phyloP scores from a whole-genome alignment of 140 eudicot species.

The Anethum foeniculum region DNA sequence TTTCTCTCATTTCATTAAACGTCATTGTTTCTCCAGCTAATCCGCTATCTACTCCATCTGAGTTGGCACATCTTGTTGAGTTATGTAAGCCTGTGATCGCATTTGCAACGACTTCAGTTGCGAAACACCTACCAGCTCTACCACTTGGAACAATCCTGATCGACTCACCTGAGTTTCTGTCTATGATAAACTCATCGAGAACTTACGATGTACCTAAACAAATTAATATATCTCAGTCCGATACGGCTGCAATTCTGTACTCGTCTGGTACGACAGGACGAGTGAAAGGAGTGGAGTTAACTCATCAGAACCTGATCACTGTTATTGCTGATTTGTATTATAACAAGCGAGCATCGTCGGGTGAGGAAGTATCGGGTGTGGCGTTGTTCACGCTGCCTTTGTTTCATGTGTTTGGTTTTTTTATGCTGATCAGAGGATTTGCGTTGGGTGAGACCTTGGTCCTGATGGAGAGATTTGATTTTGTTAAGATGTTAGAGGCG shows the following conservation, averaged over 20 bases:
- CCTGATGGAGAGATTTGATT: constrained; percentile 69
- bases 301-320: constrained; percentile 66
- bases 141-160: constrained; percentile 28
- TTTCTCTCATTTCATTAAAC: constrained; percentile 54
- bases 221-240: constrained; percentile 31
- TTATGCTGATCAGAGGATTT: constrained; percentile 56
- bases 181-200: constrained; percentile 22
- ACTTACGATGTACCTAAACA: not conserved
- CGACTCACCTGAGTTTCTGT: constrained; percentile 52
- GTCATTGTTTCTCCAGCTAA: constrained; percentile 69
- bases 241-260: constrained; percentile 67
- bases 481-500: constrained; percentile 64
- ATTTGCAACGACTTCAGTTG: constrained; percentile 31
- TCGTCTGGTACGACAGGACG: constrained; percentile 94
- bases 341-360: not conserved
- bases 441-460: constrained; percentile 62
- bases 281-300: constrained; percentile 73
- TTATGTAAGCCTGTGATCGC: constrained; percentile 47
- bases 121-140: constrained; percentile 20
- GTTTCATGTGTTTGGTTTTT: constrained; percentile 88
- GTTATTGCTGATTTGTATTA: constrained; percentile 24
- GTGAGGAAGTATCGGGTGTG: constrained; percentile 21
- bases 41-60: constrained; percentile 56
- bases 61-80: constrained; percentile 41
- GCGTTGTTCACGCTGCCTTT: constrained; percentile 65